These are phyloP conservation scores for Volvox reticuliferus DNA, from an alignment of 139 green algal genomes.

Conservation along the genomic window DNA sequence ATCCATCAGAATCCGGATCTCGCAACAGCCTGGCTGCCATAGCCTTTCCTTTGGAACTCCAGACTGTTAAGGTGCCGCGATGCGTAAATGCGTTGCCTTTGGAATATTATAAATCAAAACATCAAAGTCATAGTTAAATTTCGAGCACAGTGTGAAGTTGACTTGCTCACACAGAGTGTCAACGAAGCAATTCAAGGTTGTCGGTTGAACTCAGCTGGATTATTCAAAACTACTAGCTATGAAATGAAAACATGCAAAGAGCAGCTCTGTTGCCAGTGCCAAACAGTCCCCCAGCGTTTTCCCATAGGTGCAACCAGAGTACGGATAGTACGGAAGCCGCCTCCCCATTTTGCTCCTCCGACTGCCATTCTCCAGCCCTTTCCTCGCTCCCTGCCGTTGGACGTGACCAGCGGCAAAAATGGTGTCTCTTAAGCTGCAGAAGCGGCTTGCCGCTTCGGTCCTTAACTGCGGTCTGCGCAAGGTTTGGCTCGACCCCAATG, in stretches of 20 bases:
- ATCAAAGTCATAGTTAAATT: too few relatives aligned
- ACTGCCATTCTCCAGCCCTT: slow-evolving; percentile 16
- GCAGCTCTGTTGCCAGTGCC: too few relatives aligned
- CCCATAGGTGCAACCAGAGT: too few relatives aligned
- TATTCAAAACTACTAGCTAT: too few relatives aligned
- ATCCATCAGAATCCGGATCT: slow-evolving; percentile 91
- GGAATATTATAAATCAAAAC: too few relatives aligned
- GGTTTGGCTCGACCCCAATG: slow-evolving; percentile 99
- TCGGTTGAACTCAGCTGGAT: too few relatives aligned
- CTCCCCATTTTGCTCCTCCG: slow-evolving; percentile 3
- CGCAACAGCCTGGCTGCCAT: slow-evolving; percentile 82
- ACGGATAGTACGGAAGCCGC: background rate
- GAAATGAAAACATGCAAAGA: too few relatives aligned
- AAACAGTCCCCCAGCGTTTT: too few relatives aligned
- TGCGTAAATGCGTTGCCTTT: background rate
- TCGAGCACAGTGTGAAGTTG: too few relatives aligned
- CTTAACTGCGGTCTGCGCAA: slow-evolving; percentile 95
- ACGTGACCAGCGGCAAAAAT: slow-evolving; percentile 72
- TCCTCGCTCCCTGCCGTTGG: slow-evolving; percentile 32
- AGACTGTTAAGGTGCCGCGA: background rate
- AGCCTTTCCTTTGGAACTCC: background rate
- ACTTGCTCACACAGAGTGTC: too few relatives aligned
- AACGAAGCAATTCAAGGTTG: too few relatives aligned
- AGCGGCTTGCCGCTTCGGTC: slow-evolving; percentile 97
- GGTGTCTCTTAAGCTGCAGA: slow-evolving; percentile 99